Evolutionary conservation across 225 moss, liverwort and hornwort genomes (phyloP), one percentile per base, ranked within the genome.

Genomic region (Anthoceros angustus): DNA sequence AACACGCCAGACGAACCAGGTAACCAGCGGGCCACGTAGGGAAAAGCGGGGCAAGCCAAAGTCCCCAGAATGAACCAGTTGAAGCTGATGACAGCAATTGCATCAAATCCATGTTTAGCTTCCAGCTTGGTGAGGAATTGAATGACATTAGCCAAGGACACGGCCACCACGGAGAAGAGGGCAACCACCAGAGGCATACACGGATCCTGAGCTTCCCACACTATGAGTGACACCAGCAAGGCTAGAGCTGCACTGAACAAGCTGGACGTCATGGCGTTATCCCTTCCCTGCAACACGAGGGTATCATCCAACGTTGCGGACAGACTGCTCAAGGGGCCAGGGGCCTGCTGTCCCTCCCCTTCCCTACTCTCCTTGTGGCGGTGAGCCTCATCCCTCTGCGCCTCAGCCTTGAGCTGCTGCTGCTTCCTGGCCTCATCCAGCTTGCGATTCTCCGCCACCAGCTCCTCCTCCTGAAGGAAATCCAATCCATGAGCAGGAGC

Each of bases 11-110:
- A 55, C 55, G 23, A 55, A 4, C 55, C 55, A 3, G 55, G 55
- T 55, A 55, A 55, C 55, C 55, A 55, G n/a, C 66, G 66, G 50
- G 79, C 84, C 26, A 84, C 12, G 50, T 83, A 74, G 14, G 88
- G 86, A 46, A 88, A 39, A 40, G 81, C 81, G 40, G 86, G 83
- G 61, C 76, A 76, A 25, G 79, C 79, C 70, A 88, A 72, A 40
- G 88, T 80, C 67, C 88, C 88, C 39, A 88, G 61, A 63, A 88
- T 75, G 66, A 88, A 88, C 77, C 83, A 88, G 70, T 88, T 88
- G 32, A 88, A 75, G 73, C 88, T 83, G 63, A 88, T 65, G 14
- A 88, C 77, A 50, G 75, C 74, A 43, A 84, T 72, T 50, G 88
- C 81, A 46, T 83, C 60, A 66, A 86, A 78, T 42, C 78, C 88